Conservation (phyloP, 129 eudicot species). For the Centella asiatica region DNA sequence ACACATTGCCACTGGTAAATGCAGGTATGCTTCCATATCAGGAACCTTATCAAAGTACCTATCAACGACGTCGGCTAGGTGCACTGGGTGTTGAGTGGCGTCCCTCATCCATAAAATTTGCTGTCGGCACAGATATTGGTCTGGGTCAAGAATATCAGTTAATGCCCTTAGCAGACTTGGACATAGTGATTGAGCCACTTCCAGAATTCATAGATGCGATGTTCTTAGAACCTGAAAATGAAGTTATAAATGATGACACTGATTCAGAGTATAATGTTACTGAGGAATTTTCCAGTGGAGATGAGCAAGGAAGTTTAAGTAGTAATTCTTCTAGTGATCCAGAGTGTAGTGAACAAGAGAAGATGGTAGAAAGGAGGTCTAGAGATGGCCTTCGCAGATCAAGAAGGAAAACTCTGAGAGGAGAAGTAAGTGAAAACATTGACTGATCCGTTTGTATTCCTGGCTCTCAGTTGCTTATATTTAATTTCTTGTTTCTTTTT, state of each 20-base stretch:
- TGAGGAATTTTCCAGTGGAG: conserved; percentile 59
- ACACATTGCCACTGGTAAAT: conserved; percentile 9
- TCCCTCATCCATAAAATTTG: conserved; percentile 63
- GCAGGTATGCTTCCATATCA: conserved; percentile 93
- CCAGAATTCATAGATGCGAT: conserved; percentile 78
- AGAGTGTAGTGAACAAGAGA: conserved; percentile 44
- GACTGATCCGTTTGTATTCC: neutral
- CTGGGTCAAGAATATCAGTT: conserved; percentile 76
- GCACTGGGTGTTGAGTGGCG: conserved; percentile 84
- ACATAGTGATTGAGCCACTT: conserved; percentile 57
- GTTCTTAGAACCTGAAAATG: conserved; percentile 83
- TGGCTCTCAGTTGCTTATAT: conserved; percentile 14
- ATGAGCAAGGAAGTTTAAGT: conserved; percentile 40
- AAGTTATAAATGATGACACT: conserved; percentile 60
- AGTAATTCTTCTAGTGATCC: conserved; percentile 47
- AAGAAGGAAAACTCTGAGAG: conserved; percentile 47
- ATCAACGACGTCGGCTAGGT: conserved; percentile 89
- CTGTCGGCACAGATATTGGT: conserved; percentile 76
- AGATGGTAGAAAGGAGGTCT: conserved; percentile 20
- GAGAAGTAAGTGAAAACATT: conserved; percentile 36
- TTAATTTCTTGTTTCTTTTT: conserved; percentile 9
- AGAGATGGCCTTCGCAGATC: conserved; percentile 55
- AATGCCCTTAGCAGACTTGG: conserved; percentile 79
- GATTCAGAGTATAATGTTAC: conserved; percentile 81
- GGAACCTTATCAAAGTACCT: conserved; percentile 84